Conservation (phyloP, 805 yeast genomes). For the Tetrapisispora phaffii region DNA sequence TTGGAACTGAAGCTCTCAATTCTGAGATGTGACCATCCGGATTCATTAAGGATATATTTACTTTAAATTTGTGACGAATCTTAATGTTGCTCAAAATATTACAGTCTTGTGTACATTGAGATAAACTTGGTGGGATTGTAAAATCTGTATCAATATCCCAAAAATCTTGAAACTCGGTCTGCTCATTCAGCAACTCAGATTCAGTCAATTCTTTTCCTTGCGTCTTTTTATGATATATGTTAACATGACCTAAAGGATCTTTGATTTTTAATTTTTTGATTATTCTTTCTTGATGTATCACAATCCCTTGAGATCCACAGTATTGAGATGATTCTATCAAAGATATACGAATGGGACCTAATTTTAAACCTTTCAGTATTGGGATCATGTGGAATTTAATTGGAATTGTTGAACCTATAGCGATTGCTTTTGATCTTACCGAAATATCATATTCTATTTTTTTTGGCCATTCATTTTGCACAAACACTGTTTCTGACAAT, state of each 20-base stretch:
- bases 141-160: conserved; percentile 67
- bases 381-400: conserved; percentile 69
- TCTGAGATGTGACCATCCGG: conserved; percentile 92
- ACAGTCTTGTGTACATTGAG: conserved; percentile 81
- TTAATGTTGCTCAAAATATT: conserved; percentile 58
- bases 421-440: conserved; percentile 79
- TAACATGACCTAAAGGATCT: conserved; percentile 22
- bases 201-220: conserved; percentile 18
- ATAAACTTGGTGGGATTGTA: conserved; percentile 60
- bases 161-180: conserved; percentile 36
- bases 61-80: conserved; percentile 81
- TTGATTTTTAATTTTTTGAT: conserved; percentile 44
- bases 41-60: conserved; percentile 66
- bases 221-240: conserved; percentile 7
- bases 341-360: conserved; percentile 64
- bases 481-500: conserved; percentile 81
- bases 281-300: conserved; percentile 52
- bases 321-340: conserved; percentile 60
- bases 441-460: conserved; percentile 85
- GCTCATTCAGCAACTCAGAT: conserved; percentile 11
- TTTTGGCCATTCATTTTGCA: conserved; percentile 90
- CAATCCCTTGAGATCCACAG: conserved; percentile 47
- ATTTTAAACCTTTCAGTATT: conserved; percentile 61
- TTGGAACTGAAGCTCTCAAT: conserved; percentile 80
- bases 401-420: conserved; percentile 74